These are phyloP conservation scores for Tricholoma bakamatsutake DNA, from an alignment of 768 basidiomycete genomes.

Conservation along the genomic window DNA sequence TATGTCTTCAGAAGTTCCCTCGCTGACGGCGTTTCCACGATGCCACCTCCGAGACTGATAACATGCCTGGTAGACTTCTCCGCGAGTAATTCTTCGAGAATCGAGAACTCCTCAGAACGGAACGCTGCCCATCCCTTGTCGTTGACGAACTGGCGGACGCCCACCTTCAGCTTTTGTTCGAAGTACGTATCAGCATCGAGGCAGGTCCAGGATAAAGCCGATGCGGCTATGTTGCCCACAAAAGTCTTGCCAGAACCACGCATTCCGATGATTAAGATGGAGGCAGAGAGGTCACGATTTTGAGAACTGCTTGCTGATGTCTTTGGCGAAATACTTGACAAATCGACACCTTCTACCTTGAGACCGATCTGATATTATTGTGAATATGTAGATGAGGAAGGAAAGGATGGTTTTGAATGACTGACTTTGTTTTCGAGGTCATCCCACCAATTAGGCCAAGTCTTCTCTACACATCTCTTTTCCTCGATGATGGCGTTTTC, in stretches of 20 bases:
- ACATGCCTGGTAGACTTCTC: constrained; percentile 56
- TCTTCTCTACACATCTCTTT: constrained; percentile 98
- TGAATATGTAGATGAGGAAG: background rate
- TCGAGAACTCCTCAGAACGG: constrained; percentile 68
- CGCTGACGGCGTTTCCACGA: constrained; percentile 81
- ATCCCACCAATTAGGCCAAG: constrained; percentile 99
- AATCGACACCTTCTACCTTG: constrained; percentile 78
- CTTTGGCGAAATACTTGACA: constrained; percentile 36
- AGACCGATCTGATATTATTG: constrained; percentile 73
- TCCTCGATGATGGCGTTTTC: constrained; percentile 83
- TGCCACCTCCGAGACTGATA: constrained; percentile 89
- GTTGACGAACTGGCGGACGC: constrained; percentile 74
- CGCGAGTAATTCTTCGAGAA: constrained; percentile 64
- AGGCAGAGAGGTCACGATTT: constrained; percentile 8
- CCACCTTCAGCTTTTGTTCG: constrained; percentile 50
- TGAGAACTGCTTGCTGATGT: constrained; percentile 38
- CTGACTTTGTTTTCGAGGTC: constrained; percentile 90
- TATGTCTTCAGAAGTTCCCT: constrained; percentile 69
- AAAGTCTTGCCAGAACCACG: constrained; percentile 94
- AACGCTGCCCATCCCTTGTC: constrained; percentile 86
- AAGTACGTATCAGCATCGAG: constrained; percentile 87
- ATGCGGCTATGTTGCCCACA: constrained; percentile 74
- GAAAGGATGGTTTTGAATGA: background rate
- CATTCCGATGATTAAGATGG: constrained; percentile 52
- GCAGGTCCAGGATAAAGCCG: constrained; percentile 60